Percentiles rank a stretch among this genome's conserved stretches.
These are phyloP conservation scores for Scutellaria baicalensis DNA, from an alignment of 257 asterid species.

Conservation along the genomic window DNA sequence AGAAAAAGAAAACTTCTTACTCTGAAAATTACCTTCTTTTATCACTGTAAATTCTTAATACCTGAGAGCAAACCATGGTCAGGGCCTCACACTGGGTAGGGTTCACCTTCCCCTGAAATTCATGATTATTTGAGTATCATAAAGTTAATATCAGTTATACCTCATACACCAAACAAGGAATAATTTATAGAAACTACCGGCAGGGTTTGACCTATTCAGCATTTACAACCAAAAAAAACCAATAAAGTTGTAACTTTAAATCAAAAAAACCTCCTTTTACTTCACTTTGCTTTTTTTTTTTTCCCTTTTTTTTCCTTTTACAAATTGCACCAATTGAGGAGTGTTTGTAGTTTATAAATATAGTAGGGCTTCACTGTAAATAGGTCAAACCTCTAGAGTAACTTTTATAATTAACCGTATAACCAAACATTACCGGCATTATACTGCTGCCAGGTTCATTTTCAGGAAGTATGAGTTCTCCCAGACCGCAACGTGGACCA, in stretches of 20 bases:
- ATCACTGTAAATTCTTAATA: conserved; percentile 18
- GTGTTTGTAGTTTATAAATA: too few relatives aligned
- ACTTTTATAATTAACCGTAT: background rate
- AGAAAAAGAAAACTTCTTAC: background rate
- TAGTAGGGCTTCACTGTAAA: too few relatives aligned
- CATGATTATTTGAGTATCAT: conserved; percentile 9
- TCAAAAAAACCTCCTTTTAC: too few relatives aligned
- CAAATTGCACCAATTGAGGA: too few relatives aligned
- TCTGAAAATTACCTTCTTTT: background rate
- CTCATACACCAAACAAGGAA: background rate
- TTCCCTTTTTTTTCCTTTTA: too few relatives aligned
- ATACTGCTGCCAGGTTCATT: conserved; percentile 99
- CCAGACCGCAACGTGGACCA: conserved; percentile 99
- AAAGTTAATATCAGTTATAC: background rate
- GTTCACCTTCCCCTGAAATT: conserved; percentile 89
- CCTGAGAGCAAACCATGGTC: conserved; percentile 99
- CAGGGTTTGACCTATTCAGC: background rate
- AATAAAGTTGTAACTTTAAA: too few relatives aligned
- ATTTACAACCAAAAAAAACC: too few relatives aligned
- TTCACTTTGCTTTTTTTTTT: too few relatives aligned
- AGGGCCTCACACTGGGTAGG: conserved; percentile 98
- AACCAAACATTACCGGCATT: conserved; percentile 70
- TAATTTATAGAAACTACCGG: background rate
- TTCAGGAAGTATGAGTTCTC: conserved; percentile 97
- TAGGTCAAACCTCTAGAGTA: too few relatives aligned